These are phyloP conservation scores for Hericium alpestre DNA, from an alignment of 768 basidiomycete genomes.

Conservation along the genomic window DNA sequence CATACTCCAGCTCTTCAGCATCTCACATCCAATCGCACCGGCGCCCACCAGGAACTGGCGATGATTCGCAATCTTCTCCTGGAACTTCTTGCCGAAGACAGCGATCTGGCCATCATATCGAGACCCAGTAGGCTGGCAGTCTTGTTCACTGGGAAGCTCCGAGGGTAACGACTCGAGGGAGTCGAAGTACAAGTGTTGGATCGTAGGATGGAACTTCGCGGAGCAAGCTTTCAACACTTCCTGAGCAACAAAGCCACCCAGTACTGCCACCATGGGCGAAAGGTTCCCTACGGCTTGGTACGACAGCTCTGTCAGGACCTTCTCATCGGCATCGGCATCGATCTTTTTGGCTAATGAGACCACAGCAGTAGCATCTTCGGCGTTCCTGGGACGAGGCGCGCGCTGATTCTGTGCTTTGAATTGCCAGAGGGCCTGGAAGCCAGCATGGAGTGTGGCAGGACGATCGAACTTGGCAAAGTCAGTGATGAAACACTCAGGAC, in stretches of 20 bases:
- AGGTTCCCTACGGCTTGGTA: slow-evolving; percentile 90
- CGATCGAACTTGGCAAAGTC: slow-evolving; percentile 98
- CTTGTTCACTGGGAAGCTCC: slow-evolving; percentile 64
- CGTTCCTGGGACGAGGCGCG: slow-evolving; percentile 75
- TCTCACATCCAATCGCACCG: slow-evolving; percentile 99
- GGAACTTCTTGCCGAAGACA: slow-evolving; percentile 90
- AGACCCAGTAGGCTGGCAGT: slow-evolving; percentile 70
- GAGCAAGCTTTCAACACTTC: slow-evolving; percentile 95
- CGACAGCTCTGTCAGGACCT: slow-evolving; percentile 70
- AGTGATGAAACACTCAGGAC: slow-evolving; percentile 84
- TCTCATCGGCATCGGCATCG: slow-evolving; percentile 68
- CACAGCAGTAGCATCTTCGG: slow-evolving; percentile 66
- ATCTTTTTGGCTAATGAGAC: slow-evolving; percentile 71
- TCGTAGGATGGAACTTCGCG: slow-evolving; percentile 94
- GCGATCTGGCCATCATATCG: slow-evolving; percentile 94
- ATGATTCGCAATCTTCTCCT: slow-evolving; percentile 80
- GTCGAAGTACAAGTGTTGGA: slow-evolving; percentile 94
- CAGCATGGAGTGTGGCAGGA: slow-evolving; percentile 80
- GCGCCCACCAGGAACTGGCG: slow-evolving; percentile 95
- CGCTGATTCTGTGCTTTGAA: slow-evolving; percentile 57
- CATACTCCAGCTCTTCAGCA: slow-evolving; percentile 99
- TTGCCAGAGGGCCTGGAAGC: slow-evolving; percentile 86
- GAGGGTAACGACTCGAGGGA: slow-evolving; percentile 89
- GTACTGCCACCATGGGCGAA: slow-evolving; percentile 82
- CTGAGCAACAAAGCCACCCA: slow-evolving; percentile 96